phyloP scores from a whole-genome alignment of 192 early-diverging fungal species.

The Neocallimastix lanati region DNA sequence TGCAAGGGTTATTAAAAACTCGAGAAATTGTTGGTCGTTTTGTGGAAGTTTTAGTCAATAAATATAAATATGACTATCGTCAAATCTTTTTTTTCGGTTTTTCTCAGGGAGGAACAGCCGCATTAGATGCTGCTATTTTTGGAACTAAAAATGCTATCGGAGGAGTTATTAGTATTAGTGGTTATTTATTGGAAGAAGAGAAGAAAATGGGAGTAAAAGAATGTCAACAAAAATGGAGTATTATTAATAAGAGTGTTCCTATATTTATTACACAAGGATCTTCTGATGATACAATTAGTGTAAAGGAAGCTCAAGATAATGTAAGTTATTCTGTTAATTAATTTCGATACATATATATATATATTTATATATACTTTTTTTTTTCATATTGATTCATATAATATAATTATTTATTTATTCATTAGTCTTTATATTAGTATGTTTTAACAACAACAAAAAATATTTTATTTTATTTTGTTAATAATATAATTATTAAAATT shows the following conservation, averaged over 20 bases:
- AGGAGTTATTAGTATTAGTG: constrained; percentile 40
- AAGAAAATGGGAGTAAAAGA: constrained; percentile 2
- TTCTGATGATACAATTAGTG: constrained; percentile 20
- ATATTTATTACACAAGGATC: constrained; percentile 42
- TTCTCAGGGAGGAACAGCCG: constrained; percentile 48
- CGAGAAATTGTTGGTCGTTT: constrained; percentile 20
- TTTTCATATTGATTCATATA: too few species aligned
- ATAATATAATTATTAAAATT: too few species aligned
- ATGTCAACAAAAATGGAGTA: constrained; percentile 4
- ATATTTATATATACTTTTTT: too few species aligned
- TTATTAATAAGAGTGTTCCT: constrained; percentile 6
- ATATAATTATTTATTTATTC: too few species aligned
- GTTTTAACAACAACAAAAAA: too few species aligned
- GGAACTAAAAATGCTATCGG: constrained; percentile 18
- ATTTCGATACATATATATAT: too few species aligned
- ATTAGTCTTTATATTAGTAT: too few species aligned
- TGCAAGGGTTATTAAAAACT: constrained; percentile 21
- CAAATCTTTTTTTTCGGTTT: constrained; percentile 54
- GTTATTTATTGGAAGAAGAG: constrained; percentile 27
- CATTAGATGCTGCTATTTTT: constrained; percentile 42
- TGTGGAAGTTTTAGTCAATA: constrained; percentile 16
- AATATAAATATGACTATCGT: constrained; percentile 8
- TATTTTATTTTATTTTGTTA: too few species aligned
- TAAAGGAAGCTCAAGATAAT: constrained; percentile 13
- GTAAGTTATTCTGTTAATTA: constrained; percentile 6